Evolutionary conservation across 2,329 filamentous ascomycete genomes (phyloP).

Genomic region (Trichoderma sp.): DNA sequence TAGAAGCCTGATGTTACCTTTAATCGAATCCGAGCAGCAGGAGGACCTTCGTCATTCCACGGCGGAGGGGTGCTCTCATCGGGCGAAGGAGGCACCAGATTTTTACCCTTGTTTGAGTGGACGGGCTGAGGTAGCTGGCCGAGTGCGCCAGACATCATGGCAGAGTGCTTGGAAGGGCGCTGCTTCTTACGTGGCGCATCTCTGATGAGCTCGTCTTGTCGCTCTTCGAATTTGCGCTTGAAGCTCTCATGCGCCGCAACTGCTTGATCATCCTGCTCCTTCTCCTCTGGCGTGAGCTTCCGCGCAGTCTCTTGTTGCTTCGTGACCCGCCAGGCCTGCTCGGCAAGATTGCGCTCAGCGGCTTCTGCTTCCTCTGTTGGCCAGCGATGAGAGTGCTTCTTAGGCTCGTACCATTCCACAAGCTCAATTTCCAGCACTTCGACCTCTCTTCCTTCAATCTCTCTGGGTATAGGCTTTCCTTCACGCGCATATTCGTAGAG

Average conservation of each 20-base stretch:
- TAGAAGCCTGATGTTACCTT: conserved; percentile 97
- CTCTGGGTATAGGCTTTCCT: conserved; percentile 79
- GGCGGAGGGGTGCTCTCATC: conserved; percentile 53
- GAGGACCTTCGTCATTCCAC: conserved; percentile 64
- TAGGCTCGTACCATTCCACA: conserved; percentile 81
- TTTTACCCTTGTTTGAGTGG: conserved; percentile 47
- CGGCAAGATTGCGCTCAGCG: conserved; percentile 74
- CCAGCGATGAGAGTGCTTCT: conserved; percentile 76
- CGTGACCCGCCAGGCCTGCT: conserved; percentile 68
- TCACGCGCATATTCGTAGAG: conserved; percentile 95
- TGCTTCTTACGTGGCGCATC: conserved; percentile 47
- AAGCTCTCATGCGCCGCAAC: conserved; percentile 57
- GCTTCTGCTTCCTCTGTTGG: conserved; percentile 75
- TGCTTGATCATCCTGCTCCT: conserved; percentile 57
- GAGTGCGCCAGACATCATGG: conserved; percentile 61
- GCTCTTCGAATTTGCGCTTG: conserved; percentile 60
- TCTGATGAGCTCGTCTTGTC: conserved; percentile 57
- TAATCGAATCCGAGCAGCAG: conserved; percentile 82
- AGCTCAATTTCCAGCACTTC: conserved; percentile 77
- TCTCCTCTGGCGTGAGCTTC: conserved; percentile 56
- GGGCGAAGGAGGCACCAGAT: conserved; percentile 54
- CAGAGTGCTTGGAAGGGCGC: conserved; percentile 36
- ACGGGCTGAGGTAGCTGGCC: conserved; percentile 52
- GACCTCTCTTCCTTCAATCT: conserved; percentile 80
- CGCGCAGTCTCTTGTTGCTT: conserved; percentile 54